Conservation (phyloP, 441 rosid species). For the Oxalis stricta region DNA sequence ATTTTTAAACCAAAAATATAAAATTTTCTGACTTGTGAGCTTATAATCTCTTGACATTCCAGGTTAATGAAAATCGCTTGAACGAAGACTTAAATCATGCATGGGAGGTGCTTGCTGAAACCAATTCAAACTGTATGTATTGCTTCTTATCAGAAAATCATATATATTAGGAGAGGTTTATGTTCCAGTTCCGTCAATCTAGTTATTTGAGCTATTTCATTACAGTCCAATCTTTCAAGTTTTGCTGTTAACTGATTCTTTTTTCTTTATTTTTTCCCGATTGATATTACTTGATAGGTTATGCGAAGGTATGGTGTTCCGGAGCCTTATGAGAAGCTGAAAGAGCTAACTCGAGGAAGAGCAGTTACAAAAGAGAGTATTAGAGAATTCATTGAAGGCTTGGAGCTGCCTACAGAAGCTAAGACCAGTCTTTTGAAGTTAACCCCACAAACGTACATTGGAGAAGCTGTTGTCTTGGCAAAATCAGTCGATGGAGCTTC, state of each 20-base stretch:
- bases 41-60: conserved; percentile 3
- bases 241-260: background rate
- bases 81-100: conserved; percentile 65
- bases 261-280: background rate
- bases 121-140: conserved; percentile 73
- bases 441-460: conserved; percentile 71
- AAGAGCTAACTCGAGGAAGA: conserved; percentile 85
- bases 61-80: conserved; percentile 71
- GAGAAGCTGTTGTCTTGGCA: conserved; percentile 65
- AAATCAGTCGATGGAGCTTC: conserved; percentile 29
- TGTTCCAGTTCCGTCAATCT: background rate
- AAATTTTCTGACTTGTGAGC: background rate
- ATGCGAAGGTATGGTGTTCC: conserved; percentile 90
- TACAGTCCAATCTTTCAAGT: background rate
- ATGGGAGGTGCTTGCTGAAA: conserved; percentile 96
- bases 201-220: too few relatives aligned
- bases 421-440: conserved; percentile 49
- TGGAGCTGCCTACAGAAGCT: conserved; percentile 60
- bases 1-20: background rate
- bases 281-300: too few relatives aligned
- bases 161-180: background rate
- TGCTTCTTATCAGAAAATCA: background rate
- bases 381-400: conserved; percentile 52
- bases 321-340: conserved; percentile 87
- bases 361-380: conserved; percentile 70